Evolutionary conservation across 805 yeast genomes (phyloP).

Genomic region (Myxozyma udenii): DNA sequence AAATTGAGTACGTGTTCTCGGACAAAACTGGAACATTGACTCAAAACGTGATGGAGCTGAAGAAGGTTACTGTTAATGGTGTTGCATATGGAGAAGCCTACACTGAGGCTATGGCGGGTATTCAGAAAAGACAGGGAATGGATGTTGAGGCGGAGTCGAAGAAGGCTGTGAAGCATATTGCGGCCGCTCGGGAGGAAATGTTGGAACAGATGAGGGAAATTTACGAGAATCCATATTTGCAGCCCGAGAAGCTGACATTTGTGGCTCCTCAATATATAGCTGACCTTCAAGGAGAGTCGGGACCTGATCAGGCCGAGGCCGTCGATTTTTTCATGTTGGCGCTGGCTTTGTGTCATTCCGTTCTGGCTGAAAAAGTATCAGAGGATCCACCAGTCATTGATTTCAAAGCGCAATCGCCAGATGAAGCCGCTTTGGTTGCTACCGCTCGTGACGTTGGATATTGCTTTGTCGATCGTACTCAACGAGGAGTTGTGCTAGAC

Average conservation of each 20-base stretch:
- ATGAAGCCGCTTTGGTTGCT: constrained; percentile 76
- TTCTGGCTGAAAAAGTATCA: constrained; percentile 57
- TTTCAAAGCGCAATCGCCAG: constrained; percentile 79
- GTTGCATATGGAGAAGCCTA: constrained; percentile 69
- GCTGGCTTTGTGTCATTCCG: constrained; percentile 72
- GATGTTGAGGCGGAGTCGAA: constrained; percentile 52
- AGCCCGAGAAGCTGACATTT: constrained; percentile 56
- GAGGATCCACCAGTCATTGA: constrained; percentile 41
- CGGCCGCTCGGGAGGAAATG: constrained; percentile 50
- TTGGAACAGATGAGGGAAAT: constrained; percentile 41
- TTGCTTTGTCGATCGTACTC: constrained; percentile 53
- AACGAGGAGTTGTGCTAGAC: constrained; percentile 47
- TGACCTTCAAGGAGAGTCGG: constrained; percentile 48
- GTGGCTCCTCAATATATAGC: constrained; percentile 55
- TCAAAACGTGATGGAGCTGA: constrained; percentile 79
- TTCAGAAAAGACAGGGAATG: constrained; percentile 61
- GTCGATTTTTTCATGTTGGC: constrained; percentile 61
- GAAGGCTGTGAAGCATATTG: constrained; percentile 44
- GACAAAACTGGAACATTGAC: constrained; percentile 85
- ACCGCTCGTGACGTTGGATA: constrained; percentile 73
- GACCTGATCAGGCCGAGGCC: constrained; percentile 45
- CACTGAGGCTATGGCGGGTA: constrained; percentile 74
- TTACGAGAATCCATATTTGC: constrained; percentile 49
- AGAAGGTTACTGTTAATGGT: constrained; percentile 68
- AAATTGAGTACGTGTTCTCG: constrained; percentile 74